Base-by-base conservation (phyloP, 176 grass and related monocot species). In the Thinopyrum elongatum region DNA sequence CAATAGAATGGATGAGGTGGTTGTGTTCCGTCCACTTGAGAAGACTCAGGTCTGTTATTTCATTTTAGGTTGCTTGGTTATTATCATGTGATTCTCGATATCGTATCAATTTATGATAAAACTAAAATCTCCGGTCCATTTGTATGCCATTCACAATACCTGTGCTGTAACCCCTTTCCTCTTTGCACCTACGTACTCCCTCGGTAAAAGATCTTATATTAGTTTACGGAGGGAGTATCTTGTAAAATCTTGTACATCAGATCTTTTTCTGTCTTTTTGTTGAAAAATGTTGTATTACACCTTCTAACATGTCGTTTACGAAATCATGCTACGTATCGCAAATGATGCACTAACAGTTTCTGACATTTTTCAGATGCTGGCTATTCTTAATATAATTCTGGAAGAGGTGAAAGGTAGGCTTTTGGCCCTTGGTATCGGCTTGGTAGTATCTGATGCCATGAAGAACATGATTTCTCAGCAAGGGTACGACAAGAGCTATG, bases 1-100 rank as follows among this genome's bases (percentile, higher is more conserved):
- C 17, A 99, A 99, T 81, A 91, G 97, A 94, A 88, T 99, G 64
- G 97, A 99, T 81, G 97, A 99, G 79, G 87, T 97, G 61, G 94
- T 99, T 85, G 92, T 99, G 65, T 97, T 99, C 85, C 94, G 73
- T 51, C 85, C 94, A 57, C 94, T 99, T 26, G 92, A 97, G 90
- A 96, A 94, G 89, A 79, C 83, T 74, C 94, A 93, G 97, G 97
- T 94, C 6, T 73, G 82, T 82, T 64, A 22, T 76, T 85, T 73
- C 16, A 53, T 75, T 51, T 51, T 29, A 51, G 47, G 28, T 87
- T 74, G 4, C 65, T 87, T 57, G 47, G 10, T 79, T 46, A 7
- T 30, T 74, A 33, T 42, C 70, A 21, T 39, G 27, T 86, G 42
- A 42, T 82, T 74, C 58, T 10, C 41, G 25, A 78, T 33, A 80